Conservation (phyloP, 2,329 filamentous ascomycete species). For the Fusarium sp. region DNA sequence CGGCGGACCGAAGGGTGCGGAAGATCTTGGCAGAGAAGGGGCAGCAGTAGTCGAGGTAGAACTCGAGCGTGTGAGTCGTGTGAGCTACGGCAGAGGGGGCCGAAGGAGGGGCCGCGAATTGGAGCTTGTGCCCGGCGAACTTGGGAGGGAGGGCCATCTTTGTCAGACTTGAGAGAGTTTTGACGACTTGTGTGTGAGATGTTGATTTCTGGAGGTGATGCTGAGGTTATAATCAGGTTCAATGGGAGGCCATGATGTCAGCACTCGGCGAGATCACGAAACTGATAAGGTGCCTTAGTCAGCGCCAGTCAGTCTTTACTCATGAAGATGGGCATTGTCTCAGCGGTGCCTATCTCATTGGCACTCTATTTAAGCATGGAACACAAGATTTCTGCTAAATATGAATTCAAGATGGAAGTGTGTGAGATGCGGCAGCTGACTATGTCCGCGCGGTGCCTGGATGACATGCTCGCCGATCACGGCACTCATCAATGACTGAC, state of each 20-base stretch:
- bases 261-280: conserved; percentile 19
- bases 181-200: neutral
- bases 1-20: conserved; percentile 75
- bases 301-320: neutral
- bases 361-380: neutral
- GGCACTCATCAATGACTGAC: neutral
- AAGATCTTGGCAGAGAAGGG: conserved; percentile 78
- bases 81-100: conserved; percentile 51
- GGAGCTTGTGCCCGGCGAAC: conserved; percentile 77
- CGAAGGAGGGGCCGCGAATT: conserved; percentile 54
- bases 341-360: neutral
- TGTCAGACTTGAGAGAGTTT: neutral
- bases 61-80: conserved; percentile 68
- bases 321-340: neutral
- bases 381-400: neutral
- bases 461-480: conserved; percentile 4
- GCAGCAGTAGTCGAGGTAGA: conserved; percentile 91
- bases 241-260: conserved; percentile 22
- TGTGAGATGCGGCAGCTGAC: neutral
- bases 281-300: conserved; percentile 28
- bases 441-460: neutral
- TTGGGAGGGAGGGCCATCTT: conserved; percentile 81
- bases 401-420: neutral
- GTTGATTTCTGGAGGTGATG: neutral
- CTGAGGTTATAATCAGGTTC: conserved; percentile 12